Conservation (phyloP, 2,329 filamentous ascomycete species). For the Paecilomyces sp. region DNA sequence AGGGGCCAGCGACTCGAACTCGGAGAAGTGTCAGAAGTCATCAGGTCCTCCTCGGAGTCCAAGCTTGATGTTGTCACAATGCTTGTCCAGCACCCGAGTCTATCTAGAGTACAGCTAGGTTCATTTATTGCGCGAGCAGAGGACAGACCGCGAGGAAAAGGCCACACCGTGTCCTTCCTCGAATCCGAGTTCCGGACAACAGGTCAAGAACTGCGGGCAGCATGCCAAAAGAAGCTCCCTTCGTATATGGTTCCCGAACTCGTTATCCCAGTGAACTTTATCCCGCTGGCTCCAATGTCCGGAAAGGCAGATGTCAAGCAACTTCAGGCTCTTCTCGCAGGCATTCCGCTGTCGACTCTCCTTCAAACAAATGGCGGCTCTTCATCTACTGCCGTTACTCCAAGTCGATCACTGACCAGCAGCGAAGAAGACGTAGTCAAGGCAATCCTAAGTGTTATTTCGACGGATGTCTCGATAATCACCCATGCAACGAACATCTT, state of each 20-base stretch:
- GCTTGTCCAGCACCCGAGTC: conserved; percentile 19
- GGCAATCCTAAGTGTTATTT: conserved; percentile 15
- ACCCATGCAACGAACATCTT: conserved; percentile 25
- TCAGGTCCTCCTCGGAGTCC: conserved; percentile 15
- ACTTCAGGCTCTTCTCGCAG: conserved; percentile 18
- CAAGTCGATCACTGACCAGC: conserved; percentile 10
- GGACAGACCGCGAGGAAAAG: conserved; percentile 4
- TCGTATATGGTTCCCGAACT: conserved; percentile 22
- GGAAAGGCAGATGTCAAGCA: conserved; percentile 26
- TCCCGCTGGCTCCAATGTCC: conserved; percentile 21
- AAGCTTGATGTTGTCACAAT: conserved; percentile 20
- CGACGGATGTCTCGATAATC: conserved; percentile 11
- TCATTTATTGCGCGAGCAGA: conserved; percentile 18
- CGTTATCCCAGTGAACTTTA: conserved; percentile 16
- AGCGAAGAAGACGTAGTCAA: conserved; percentile 19
- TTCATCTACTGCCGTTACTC: not conserved
- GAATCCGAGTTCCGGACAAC: conserved; percentile 12
- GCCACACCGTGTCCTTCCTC: conserved; percentile 9
- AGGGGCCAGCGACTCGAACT: conserved; percentile 76
- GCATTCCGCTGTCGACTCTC: conserved; percentile 17
- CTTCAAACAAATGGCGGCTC: conserved; percentile 11
- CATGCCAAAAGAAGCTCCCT: conserved; percentile 18
- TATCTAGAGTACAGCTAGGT: conserved; percentile 20
- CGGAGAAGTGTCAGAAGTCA: conserved; percentile 53
- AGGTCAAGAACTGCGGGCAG: conserved; percentile 16